Evolutionary conservation across 331 rosid genomes (phyloP), one percentile per base, ranked within the genome.

Genomic region (Telfairia occidentalis): DNA sequence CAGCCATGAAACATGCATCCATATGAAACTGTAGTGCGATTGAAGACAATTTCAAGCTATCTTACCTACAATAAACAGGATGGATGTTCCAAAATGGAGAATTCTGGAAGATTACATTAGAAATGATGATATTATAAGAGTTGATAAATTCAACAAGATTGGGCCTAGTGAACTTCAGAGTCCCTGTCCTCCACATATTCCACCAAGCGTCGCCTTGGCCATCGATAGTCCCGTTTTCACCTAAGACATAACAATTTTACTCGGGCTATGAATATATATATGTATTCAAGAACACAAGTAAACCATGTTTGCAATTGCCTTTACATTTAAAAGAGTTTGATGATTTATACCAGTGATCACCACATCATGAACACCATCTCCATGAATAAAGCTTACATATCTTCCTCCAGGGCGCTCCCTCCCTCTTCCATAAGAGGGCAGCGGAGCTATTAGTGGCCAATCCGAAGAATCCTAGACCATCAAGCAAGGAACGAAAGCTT

Each of bases 81-180:
- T 95, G 97, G 66, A 92, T 85, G 82, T 95, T 95, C 99, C 99
- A 90, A 83, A 95, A 90, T 58, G 99, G 96, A 37, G 99, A 92
- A 78, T 95, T 80, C 85, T 75, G 85, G 77, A 95, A 88, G 77
- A 90, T 81, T 79, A 92, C 90, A 76, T 88, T 84, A 19, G 97
- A 87, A 77, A 95, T 90, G 69, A 92, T 77, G 77, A 95, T 90
- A 78, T 90, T 64, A 52, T 46, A 77, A n/a, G 97, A 92, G 76
- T 90, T 95, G 53, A 92, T 9, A 79, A 95, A 92, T 70, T 95
- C 97, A 48, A 92, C 66, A 8, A 92, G 97, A 84, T 61, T 86
- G 7, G 97, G 99, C 67, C 99, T 90, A n/a, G 98, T 91, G 80
- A 38, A 95, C 63, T 79, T 71, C 58, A 95, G 96, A 66, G 97